Percentiles rank a stretch among this genome's conserved stretches.
phyloP scores from a whole-genome alignment of 2,329 filamentous ascomycete species.

The Paracorniculantispora psalliotae region DNA sequence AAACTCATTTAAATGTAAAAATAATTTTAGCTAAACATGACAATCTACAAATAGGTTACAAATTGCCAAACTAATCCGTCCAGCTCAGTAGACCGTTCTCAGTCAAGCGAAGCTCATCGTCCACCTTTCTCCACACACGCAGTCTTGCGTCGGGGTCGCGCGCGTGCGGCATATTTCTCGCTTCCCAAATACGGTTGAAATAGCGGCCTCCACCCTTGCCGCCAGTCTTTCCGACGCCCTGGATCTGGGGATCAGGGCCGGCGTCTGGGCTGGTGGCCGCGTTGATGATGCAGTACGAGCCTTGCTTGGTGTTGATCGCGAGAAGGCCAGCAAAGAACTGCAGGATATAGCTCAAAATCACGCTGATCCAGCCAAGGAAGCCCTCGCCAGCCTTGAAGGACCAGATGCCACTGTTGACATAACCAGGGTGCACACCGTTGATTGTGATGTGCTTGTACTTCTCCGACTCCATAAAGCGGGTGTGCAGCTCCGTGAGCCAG shows the following conservation, averaged over 20 bases:
- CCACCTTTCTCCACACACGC: constrained; percentile 14
- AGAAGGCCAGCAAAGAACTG: constrained; percentile 6
- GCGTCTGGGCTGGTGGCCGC: constrained; percentile 11
- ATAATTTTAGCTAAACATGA: no score
- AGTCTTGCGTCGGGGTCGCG: constrained; percentile 8
- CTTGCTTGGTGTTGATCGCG: constrained; percentile 12
- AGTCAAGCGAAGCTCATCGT: constrained; percentile 13
- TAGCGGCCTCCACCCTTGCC: constrained; percentile 13
- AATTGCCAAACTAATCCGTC: constrained; percentile 4
- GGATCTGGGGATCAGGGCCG: constrained; percentile 6
- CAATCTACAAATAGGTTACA: no score
- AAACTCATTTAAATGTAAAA: no score
- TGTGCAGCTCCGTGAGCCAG: constrained; percentile 28
- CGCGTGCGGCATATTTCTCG: constrained; percentile 10
- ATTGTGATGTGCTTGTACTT: constrained; percentile 25
- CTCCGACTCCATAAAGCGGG: constrained; percentile 18
- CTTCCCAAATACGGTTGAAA: constrained; percentile 16
- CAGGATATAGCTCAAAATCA: not conserved
- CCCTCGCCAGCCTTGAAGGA: constrained; percentile 13
- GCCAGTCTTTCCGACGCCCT: constrained; percentile 9
- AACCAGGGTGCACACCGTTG: constrained; percentile 28
- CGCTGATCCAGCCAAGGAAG: constrained; percentile 5
- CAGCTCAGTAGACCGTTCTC: constrained; percentile 13
- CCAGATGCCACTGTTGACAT: constrained; percentile 27
- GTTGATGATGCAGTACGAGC: constrained; percentile 14